These are phyloP conservation scores for Perilla frutescens DNA, from an alignment of 257 asterid species.

Conservation along the genomic window DNA sequence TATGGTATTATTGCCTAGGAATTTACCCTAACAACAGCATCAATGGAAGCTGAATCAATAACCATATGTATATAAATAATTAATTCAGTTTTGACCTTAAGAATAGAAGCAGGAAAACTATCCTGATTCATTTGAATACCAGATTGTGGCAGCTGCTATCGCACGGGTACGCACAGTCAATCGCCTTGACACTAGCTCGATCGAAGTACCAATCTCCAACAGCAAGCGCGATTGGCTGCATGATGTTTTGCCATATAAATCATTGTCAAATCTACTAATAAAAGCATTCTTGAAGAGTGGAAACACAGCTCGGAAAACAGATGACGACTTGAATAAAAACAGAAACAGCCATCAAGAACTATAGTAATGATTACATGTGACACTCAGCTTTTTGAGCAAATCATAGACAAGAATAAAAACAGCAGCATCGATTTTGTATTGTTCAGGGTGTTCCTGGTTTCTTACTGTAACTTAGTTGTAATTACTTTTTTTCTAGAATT, in stretches of 20 bases:
- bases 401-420: too few relatives aligned
- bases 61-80: constrained; percentile 9
- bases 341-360: too few relatives aligned
- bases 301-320: too few relatives aligned
- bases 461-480: too few relatives aligned
- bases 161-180: constrained; percentile 97
- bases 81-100: constrained; percentile 25
- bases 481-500: too few relatives aligned
- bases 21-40: constrained; percentile 5
- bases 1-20: constrained; percentile 36
- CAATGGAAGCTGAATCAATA: constrained; percentile 38
- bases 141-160: constrained; percentile 89
- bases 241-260: neutral
- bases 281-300: neutral
- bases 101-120: constrained; percentile 9
- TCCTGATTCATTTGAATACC: constrained; percentile 60
- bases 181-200: constrained; percentile 53
- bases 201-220: constrained; percentile 94
- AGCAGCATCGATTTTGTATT: too few relatives aligned
- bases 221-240: constrained; percentile 81
- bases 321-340: too few relatives aligned
- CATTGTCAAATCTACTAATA: neutral
- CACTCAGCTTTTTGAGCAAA: too few relatives aligned
- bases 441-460: too few relatives aligned
- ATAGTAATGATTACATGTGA: too few relatives aligned